These are phyloP conservation scores for Phialemonium atrogriseum DNA, from an alignment of 2,329 filamentous ascomycete species.

Conservation along the genomic window DNA sequence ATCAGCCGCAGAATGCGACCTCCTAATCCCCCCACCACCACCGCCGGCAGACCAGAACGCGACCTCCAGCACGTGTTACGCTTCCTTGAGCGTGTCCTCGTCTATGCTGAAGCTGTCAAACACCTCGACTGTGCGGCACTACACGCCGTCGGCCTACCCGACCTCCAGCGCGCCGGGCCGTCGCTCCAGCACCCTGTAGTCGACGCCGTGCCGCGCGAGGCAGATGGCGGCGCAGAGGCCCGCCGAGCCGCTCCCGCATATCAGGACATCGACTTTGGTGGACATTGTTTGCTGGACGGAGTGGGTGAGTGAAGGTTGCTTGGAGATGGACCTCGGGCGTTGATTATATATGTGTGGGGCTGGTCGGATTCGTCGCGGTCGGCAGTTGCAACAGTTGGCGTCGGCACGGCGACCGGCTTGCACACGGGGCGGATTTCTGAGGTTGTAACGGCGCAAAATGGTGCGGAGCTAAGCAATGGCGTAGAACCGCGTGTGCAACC, in stretches of 20 bases:
- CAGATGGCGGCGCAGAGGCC: constrained; percentile 53
- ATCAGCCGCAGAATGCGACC: constrained; percentile 42
- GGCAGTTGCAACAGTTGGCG: no score
- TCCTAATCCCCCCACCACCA: constrained; percentile 25
- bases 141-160: constrained; percentile 57
- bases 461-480: no score
- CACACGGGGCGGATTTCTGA: no score
- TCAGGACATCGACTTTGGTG: constrained; percentile 42
- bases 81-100: constrained; percentile 44
- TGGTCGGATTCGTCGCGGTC: no score
- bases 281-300: no score
- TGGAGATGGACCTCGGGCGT: background rate
- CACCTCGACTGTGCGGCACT: constrained; percentile 53
- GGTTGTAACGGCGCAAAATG: no score
- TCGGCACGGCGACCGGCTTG: no score
- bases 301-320: no score
- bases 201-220: constrained; percentile 49
- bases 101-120: constrained; percentile 51
- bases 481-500: no score
- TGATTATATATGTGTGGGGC: no score
- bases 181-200: constrained; percentile 49
- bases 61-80: constrained; percentile 50
- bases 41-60: constrained; percentile 42
- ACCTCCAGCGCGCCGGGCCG: constrained; percentile 43
- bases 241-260: constrained; percentile 53